These are phyloP conservation scores for Arachnomyces sp. DNA, from an alignment of 2,329 filamentous ascomycete species.

Conservation along the genomic window DNA sequence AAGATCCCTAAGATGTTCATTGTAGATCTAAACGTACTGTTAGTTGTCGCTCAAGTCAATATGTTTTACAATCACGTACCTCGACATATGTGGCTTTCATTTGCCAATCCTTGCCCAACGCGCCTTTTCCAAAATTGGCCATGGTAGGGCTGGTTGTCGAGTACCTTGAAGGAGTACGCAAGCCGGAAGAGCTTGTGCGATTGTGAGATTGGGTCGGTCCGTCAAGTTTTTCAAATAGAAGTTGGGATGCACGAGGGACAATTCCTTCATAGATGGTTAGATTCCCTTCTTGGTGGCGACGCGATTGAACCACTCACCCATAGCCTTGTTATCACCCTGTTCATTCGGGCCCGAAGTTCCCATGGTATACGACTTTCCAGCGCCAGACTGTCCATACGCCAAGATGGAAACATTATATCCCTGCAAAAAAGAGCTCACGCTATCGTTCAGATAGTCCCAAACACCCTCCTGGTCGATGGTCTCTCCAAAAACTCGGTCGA, in stretches of 20 bases:
- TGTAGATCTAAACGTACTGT: constrained; percentile 65
- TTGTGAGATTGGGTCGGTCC: constrained; percentile 43
- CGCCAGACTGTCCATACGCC: constrained; percentile 94
- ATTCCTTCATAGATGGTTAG: constrained; percentile 55
- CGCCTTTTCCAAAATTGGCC: constrained; percentile 37
- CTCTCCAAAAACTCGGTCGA: constrained; percentile 86
- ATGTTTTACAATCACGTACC: constrained; percentile 27
- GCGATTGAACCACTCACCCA: constrained; percentile 55
- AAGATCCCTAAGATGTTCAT: constrained; percentile 87
- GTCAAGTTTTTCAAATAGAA: constrained; percentile 81
- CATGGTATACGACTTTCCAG: constrained; percentile 98
- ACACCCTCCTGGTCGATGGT: constrained; percentile 78
- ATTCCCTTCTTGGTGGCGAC: background rate
- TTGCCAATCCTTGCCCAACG: constrained; percentile 69
- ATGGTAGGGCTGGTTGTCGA: constrained; percentile 47
- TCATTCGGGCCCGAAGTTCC: constrained; percentile 82
- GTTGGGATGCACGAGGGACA: constrained; percentile 81
- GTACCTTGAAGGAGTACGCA: constrained; percentile 72
- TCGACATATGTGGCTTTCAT: constrained; percentile 87
- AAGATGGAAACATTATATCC: constrained; percentile 98
- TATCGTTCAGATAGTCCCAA: constrained; percentile 90
- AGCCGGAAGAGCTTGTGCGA: constrained; percentile 64
- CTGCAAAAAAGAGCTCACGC: constrained; percentile 80
- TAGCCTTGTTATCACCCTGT: constrained; percentile 59
- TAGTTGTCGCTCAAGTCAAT: constrained; percentile 3